Evolutionary conservation across 176 grass and related monocot genomes (phyloP).

Genomic region (Juncus inflexus): DNA sequence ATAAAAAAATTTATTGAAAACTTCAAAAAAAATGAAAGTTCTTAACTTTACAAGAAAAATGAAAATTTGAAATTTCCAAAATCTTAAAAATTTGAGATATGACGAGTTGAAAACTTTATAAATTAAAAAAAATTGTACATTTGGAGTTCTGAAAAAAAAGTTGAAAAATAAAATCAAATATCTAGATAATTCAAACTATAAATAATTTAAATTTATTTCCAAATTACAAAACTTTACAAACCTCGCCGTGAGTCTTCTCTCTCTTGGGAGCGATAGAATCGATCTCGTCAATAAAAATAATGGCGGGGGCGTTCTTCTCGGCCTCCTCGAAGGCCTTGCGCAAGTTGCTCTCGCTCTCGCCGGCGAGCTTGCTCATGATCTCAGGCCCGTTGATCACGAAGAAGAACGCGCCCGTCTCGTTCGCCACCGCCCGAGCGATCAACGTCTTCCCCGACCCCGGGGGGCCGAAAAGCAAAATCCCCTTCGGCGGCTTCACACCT

Average conservation of each 20-base stretch:
- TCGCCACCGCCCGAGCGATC: constrained; percentile 75
- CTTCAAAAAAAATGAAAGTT: too few species aligned
- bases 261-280: constrained; percentile 84
- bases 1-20: too few species aligned
- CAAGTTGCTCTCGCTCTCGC: constrained; percentile 82
- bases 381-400: constrained; percentile 80
- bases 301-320: constrained; percentile 83
- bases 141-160: too few species aligned
- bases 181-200: too few species aligned
- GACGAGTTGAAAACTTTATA: too few species aligned
- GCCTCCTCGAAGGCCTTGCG: constrained; percentile 88
- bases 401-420: constrained; percentile 84
- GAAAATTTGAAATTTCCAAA: too few species aligned
- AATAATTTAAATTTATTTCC: too few species aligned
- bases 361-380: constrained; percentile 81
- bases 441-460: constrained; percentile 82
- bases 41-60: too few species aligned
- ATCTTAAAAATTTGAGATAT: too few species aligned
- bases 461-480: constrained; percentile 62
- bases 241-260: constrained; percentile 80
- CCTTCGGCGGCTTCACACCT: constrained; percentile 80
- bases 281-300: constrained; percentile 84
- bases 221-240: not conserved
- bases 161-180: too few species aligned
- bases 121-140: too few species aligned